Conservation (phyloP, 2,329 filamentous ascomycete species). For the Aspergillus calidoustus region DNA sequence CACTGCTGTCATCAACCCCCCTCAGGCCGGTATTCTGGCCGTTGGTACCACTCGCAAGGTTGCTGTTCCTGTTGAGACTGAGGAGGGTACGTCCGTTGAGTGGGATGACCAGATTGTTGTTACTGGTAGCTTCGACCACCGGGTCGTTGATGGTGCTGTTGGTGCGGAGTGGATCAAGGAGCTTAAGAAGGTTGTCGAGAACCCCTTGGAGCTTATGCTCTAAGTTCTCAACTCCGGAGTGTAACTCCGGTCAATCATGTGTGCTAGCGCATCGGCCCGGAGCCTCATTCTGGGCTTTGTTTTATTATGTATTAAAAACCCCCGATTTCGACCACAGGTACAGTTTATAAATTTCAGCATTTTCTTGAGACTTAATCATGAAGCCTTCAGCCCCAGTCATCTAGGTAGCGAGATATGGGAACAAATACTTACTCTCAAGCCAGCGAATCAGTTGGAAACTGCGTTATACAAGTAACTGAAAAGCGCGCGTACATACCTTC, state of each 20-base stretch:
- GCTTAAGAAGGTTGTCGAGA: slow-evolving; percentile 97
- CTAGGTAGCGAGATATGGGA: neutral
- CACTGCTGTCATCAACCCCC: slow-evolving; percentile 98
- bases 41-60: slow-evolving; percentile 97
- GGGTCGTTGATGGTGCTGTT: slow-evolving; percentile 94
- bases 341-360: slow-evolving; percentile 37
- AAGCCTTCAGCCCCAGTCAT: neutral
- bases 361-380: slow-evolving; percentile 27
- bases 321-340: slow-evolving; percentile 32
- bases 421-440: neutral
- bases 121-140: slow-evolving; percentile 97
- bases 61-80: slow-evolving; percentile 80
- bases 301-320: slow-evolving; percentile 46
- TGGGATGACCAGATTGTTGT: slow-evolving; percentile 98
- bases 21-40: slow-evolving; percentile 92
- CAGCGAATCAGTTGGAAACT: neutral
- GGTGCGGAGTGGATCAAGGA: slow-evolving; percentile 96
- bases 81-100: slow-evolving; percentile 79
- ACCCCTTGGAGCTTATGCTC: slow-evolving; percentile 91
- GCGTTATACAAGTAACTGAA: neutral
- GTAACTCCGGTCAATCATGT: slow-evolving; percentile 19
- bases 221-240: slow-evolving; percentile 52
- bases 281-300: slow-evolving; percentile 25
- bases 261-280: slow-evolving; percentile 25
- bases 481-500: neutral